Base-by-base conservation (phyloP, 768 basidiomycete species). In the Lactifluus volemus region DNA sequence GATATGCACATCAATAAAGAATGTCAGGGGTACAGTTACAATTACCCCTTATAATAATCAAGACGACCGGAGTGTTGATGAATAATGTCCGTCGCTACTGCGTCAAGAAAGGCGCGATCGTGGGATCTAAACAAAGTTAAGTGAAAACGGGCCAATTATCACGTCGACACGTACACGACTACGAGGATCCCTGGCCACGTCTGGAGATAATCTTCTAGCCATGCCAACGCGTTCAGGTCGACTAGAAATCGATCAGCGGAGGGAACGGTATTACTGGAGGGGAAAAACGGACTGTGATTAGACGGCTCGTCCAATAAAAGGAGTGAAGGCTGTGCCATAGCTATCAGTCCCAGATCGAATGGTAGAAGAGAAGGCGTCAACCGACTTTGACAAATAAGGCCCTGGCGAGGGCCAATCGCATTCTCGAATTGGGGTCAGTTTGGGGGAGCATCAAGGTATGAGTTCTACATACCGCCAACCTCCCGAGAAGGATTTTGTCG, bases 61-160 rank as follows among this genome's bases (percentile, higher is more conserved):
- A 98, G 79, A 49, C 97, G 82, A 56, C 80, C 87, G 0, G 88
- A 93, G 71, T 98, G 94, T 72, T 92, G 93, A 71, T 97, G 92
- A n/a, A 98, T 83, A 65, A 99, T 98, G 72, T 99, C 97, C 17
- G 97, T 98, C 4, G 97, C 96, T 41, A 98, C 92, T 15, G 91
- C 89, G 72, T 98, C 96, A 85, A 98, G 75, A 82, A 98, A 98
- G 39, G 94, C 92, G 69, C 97, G 87, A 73, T 99, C 97, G 79
- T 99, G 97, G 55, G 96, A 96, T 34, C 91, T 92, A 64, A 51
- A 60, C 30, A 62, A 52, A 47, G 42, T 36, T 34, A 25, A 50
- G 21, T 14, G 29, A 29, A 56, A 29, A 41, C 4, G 30, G 58
- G 15, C 14, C 17, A 36, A 41, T 21, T 29, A 30, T 12, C 19